Evolutionary conservation across 169 alveolate genomes (phyloP), one percentile per base, ranked within the genome.

Genomic region (Toxoplasma gondii): DNA sequence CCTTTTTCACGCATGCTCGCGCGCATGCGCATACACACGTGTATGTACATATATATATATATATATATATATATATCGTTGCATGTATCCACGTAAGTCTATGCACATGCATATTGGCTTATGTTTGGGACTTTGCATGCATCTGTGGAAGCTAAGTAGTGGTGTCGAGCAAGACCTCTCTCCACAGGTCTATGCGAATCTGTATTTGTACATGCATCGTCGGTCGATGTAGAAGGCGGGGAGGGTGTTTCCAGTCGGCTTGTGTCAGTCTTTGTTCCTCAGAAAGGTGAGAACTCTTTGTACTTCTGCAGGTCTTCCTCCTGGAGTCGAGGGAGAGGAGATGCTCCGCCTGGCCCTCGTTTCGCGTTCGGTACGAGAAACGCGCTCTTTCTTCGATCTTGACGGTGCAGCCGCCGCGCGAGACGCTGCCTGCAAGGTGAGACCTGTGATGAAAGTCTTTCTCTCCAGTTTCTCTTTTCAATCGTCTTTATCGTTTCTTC

Each of bases 381-480:
- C 86, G 39, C 86, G 86, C 2, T 36, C 49, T 19, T 78, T 36
- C 43, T 78, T 78, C 29, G 45, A 78, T n/a, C 86, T n/a, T 1
- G 86, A 78, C 12, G 86, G 86, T n/a, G 86, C 86, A n/a, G n/a
- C 7, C 19, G 86, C 86, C 29, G 86, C 86, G 39, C 86, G 86
- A n/a, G 45, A 78, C n/a, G 39, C 86, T 38, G 45, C 86, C 12
- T 78, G 86, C 86, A 78, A 78, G 45, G 86, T 78, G n/a, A 9
- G 86, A n/a, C 9, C n/a, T 64, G n/a, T 4, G 5, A 31, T 27
- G 74, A 4, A 49, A 12, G 58, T n/a, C n/a, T n/a, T n/a, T n/a
- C n/a, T n/a, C n/a, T n/a, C n/a, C n/a, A n/a, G n/a, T n/a, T n/a
- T n/a, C n/a, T n/a, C n/a, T n/a, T n/a, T n/a, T n/a, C n/a, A n/a